Evolutionary conservation across 75 land plant genomes (phyloP).

Genomic region (Pinus taeda): DNA sequence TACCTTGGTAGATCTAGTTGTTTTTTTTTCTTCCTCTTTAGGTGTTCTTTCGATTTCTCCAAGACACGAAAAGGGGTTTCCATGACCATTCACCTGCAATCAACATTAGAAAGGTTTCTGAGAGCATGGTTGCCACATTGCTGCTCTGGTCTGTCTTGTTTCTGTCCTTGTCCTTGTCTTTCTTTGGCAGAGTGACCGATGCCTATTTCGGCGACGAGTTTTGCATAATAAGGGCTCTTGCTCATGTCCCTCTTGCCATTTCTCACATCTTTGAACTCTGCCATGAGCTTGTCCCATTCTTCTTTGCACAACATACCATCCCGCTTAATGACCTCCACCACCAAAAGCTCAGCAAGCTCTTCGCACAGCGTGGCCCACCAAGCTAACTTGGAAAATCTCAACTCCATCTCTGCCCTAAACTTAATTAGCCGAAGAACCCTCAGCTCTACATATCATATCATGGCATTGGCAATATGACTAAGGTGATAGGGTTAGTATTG

Average conservation of each 20-base stretch:
- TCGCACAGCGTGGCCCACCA: conserved; percentile 43
- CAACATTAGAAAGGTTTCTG: too few species aligned
- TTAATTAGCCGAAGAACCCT: conserved; percentile 39
- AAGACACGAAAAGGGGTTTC: too few species aligned
- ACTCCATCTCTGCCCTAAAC: conserved; percentile 37
- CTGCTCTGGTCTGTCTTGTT: too few species aligned
- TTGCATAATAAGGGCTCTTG: conserved; percentile 40
- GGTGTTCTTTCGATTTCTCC: too few species aligned
- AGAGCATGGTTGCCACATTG: too few species aligned
- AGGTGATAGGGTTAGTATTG: too few species aligned
- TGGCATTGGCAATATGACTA: too few species aligned
- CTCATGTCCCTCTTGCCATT: conserved; percentile 43
- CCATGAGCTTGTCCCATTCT: conserved; percentile 54
- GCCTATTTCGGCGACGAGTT: conserved; percentile 8
- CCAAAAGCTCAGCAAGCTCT: conserved; percentile 31
- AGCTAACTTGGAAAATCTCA: conserved; percentile 29
- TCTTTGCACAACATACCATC: conserved; percentile 53
- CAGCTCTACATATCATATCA: too few species aligned
- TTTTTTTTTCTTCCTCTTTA: too few species aligned
- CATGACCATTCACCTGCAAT: too few species aligned
- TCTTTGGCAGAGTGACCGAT: neutral
- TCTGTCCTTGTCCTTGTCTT: too few species aligned
- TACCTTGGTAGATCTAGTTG: too few species aligned
- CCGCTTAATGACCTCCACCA: conserved; percentile 34
- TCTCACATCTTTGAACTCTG: conserved; percentile 42